Evolutionary conservation across 192 early-diverging fungal genomes (phyloP).

Genomic region (Dissophora globulifera): DNA sequence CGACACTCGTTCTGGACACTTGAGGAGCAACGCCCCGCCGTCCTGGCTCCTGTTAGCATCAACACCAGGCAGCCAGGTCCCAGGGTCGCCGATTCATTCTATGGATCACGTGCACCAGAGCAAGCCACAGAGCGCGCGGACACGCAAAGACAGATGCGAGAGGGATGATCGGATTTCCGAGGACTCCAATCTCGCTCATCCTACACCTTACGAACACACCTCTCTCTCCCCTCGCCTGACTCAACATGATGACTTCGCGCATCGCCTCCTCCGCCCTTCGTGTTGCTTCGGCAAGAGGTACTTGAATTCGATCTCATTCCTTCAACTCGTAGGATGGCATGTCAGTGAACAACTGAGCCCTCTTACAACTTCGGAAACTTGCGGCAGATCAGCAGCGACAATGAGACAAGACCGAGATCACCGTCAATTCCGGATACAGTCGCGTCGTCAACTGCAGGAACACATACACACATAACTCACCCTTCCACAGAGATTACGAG

Average conservation of each 20-base stretch:
- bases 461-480: no score
- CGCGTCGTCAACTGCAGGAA: not conserved
- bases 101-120: not conserved
- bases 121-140: not conserved
- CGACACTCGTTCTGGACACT: no score
- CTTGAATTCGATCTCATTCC: not conserved
- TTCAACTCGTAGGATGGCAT: no score
- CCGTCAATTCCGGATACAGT: not conserved
- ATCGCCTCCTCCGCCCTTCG: conserved; percentile 51
- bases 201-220: not conserved
- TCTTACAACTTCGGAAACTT: conserved; percentile 10
- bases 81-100: no score
- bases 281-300: conserved; percentile 51
- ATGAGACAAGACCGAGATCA: not conserved
- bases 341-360: no score
- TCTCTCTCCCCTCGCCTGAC: conserved; percentile 8
- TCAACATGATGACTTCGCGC: conserved; percentile 47
- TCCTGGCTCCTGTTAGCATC: no score
- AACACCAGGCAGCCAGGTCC: no score
- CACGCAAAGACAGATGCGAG: not conserved
- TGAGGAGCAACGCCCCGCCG: no score
- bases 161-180: conserved; percentile 25
- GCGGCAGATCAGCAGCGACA: conserved; percentile 10
- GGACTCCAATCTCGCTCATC: conserved; percentile 15
- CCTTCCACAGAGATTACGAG: no score